These are phyloP conservation scores for Penicillium psychrofluorescens DNA, from an alignment of 495 filamentous ascomycete species.

Conservation along the genomic window DNA sequence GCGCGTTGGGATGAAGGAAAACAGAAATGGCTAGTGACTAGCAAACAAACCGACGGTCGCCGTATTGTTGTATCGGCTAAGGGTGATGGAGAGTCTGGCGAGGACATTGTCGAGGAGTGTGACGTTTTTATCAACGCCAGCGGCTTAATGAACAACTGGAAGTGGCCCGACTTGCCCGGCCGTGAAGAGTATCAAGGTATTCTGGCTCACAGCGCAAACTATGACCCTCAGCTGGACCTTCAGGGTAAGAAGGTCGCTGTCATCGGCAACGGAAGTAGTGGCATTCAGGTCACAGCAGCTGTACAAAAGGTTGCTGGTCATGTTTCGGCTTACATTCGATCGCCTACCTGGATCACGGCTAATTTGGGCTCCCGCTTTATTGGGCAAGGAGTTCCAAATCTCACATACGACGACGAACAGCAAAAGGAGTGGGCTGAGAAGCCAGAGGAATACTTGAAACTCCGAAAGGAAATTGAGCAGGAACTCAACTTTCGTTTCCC, in stretches of 20 bases:
- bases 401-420: too few relatives aligned
- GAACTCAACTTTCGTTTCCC: too few relatives aligned
- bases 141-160: constrained; percentile 7
- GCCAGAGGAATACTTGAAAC: too few relatives aligned
- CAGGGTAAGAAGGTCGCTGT: constrained; percentile 8
- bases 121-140: constrained; percentile 8
- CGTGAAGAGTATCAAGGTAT: not conserved
- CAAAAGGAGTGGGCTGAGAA: too few relatives aligned
- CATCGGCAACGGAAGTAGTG: constrained; percentile 15
- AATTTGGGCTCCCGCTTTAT: too few relatives aligned
- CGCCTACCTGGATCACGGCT: too few relatives aligned
- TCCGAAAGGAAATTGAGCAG: too few relatives aligned
- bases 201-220: constrained; percentile 12
- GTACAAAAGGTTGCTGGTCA: not conserved
- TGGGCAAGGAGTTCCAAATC: too few relatives aligned
- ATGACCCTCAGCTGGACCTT: constrained; percentile 1
- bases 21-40: not conserved
- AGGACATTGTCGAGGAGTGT: not conserved
- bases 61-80: not conserved
- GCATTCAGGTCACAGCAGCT: constrained; percentile 7
- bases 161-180: constrained; percentile 1
- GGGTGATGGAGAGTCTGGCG: not conserved
- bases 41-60: not conserved
- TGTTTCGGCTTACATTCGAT: too few relatives aligned
- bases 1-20: constrained; percentile 3